Evolutionary conservation across 768 basidiomycete species (phyloP).

Genomic region (Erythrobasidium yunnanense): DNA sequence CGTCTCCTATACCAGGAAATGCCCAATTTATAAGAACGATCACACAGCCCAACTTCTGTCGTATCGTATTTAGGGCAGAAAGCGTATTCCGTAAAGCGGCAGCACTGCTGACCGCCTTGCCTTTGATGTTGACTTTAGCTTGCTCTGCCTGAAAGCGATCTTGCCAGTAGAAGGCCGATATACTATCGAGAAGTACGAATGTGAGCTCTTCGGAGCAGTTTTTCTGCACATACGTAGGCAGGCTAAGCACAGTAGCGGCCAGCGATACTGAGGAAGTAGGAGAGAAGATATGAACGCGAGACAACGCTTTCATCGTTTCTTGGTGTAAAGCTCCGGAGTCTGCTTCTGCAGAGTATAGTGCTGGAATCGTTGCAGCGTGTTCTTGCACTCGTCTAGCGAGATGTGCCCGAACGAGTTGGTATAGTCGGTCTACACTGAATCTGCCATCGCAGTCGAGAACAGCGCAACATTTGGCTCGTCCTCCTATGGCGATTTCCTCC

Average conservation of each 20-base stretch:
- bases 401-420: constrained; percentile 47
- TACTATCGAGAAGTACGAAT: constrained; percentile 12
- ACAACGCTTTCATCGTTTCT: constrained; percentile 44
- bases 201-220: background rate
- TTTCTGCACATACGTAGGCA: constrained; percentile 42
- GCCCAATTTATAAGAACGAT: constrained; percentile 27
- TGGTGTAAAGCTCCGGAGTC: constrained; percentile 33
- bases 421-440: constrained; percentile 53
- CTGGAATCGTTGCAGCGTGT: constrained; percentile 24
- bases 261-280: constrained; percentile 60
- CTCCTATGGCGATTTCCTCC: constrained; percentile 44
- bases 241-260: constrained; percentile 54
- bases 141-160: constrained; percentile 21
- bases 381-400: constrained; percentile 38
- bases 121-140: background rate
- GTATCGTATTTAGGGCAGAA: background rate
- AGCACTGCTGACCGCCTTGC: background rate
- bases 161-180: constrained; percentile 29
- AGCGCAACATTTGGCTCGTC: constrained; percentile 57
- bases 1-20: background rate
- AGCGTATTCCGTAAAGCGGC: constrained; percentile 3
- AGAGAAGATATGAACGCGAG: constrained; percentile 56
- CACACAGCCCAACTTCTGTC: constrained; percentile 5
- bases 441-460: constrained; percentile 61
- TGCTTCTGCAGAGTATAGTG: constrained; percentile 26